Evolutionary conservation across 495 filamentous ascomycete species (phyloP), one percentile per base, ranked within the genome.

Genomic region (Hypoxylon subgilvum): DNA sequence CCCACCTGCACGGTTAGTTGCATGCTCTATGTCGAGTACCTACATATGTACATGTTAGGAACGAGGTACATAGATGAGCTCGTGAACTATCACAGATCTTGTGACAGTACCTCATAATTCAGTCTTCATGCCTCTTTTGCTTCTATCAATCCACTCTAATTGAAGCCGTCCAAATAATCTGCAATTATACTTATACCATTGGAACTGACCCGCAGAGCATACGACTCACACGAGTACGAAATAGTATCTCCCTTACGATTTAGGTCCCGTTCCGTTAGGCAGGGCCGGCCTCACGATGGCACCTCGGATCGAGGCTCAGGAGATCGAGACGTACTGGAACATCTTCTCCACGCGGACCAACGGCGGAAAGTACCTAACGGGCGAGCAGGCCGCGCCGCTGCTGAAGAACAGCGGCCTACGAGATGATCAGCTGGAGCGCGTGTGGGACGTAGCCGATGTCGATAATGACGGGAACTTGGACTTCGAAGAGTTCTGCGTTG

Each of bases 401-500:
- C 88, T 98, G 72, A 95, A 96, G 78, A 97, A 98, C 83, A 91
- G 86, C 64, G 89, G 90, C 21, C 82, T 98, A 56, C 84, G 87
- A 49, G 92, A 97, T 79, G 91, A 95, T 55, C 91, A 98, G 76
- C 86, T 98, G 6, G 95, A 96, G 73, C 86, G 88, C 69, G 89
- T 98, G 60, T 98, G 94, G 94, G 94, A 98, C 72, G 83, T 98
- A 52, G 89, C 94, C 44, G 94, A 98, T 72, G 90, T 98, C 44
- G 94, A 98, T 71, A 89, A 88, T 60, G 94, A 98, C 76, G 94
- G 94, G 30, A 95, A 92, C 70, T 75, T 98, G 25, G 94, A 98
- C 76, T 98, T 98, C 76, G 94, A 97, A 74, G 94, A 98, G 77
- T 98, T 98, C 71, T 98, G 94, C 69, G 94, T 98, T 39, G 94